Percentiles rank a stretch among this genome's conserved stretches.
These are phyloP conservation scores for Toxicodendron radicans DNA, from an alignment of 345 rosid species.

Conservation along the genomic window DNA sequence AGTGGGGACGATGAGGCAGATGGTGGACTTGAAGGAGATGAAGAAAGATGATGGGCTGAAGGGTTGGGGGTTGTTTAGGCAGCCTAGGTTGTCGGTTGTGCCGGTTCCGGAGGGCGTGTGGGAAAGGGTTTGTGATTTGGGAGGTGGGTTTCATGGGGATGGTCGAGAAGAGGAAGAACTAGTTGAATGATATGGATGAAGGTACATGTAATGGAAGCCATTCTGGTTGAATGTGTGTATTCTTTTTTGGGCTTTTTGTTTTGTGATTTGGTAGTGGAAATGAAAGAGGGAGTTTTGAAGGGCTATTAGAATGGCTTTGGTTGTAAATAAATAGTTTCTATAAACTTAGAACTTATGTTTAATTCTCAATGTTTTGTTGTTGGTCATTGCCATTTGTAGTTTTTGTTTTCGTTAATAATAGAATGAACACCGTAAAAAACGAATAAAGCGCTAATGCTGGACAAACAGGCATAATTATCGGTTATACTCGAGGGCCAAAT, in stretches of 20 bases:
- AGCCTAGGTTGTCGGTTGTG: constrained; percentile 92
- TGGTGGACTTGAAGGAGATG: constrained; percentile 78
- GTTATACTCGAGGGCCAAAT: too few relatives aligned
- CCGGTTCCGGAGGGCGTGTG: constrained; percentile 61
- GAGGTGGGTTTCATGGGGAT: constrained; percentile 82
- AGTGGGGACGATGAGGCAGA: constrained; percentile 75
- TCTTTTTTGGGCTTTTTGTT: neutral
- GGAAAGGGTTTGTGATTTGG: constrained; percentile 69
- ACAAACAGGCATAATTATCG: too few relatives aligned
- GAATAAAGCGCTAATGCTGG: too few relatives aligned
- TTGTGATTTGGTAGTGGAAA: neutral
- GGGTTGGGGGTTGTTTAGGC: constrained; percentile 66
- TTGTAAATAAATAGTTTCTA: neutral
- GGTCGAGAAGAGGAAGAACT: constrained; percentile 28
- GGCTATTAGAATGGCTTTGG: neutral
- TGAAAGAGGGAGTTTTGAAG: neutral
- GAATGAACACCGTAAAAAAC: neutral
- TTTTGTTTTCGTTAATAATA: neutral
- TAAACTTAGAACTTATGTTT: neutral
- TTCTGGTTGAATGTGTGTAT: neutral
- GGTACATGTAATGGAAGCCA: neutral
- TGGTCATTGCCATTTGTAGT: neutral
- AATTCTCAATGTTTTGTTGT: neutral
- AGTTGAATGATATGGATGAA: neutral
- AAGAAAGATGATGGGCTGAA: constrained; percentile 57